These are phyloP conservation scores for Vicia sativa DNA, from an alignment of 306 rosid genomes.

Conservation along the genomic window DNA sequence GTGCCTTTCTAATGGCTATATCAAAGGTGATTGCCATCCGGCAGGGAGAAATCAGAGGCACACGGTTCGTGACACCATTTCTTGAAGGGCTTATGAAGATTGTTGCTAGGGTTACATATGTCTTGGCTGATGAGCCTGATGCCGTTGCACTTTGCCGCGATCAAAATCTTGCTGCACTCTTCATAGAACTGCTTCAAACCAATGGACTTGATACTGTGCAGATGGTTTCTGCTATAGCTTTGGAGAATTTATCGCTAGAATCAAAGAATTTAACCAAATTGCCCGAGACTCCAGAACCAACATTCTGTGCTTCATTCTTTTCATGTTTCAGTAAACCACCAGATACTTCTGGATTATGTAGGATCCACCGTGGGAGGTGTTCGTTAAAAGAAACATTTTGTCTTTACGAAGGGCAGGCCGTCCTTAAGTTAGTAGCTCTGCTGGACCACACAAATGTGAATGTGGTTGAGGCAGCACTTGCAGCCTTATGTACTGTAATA, in stretches of 20 bases:
- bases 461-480: slow-evolving; percentile 94
- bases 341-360: slow-evolving; percentile 68
- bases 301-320: slow-evolving; percentile 72
- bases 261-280: slow-evolving; percentile 70
- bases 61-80: slow-evolving; percentile 86
- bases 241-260: slow-evolving; percentile 84
- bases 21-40: slow-evolving; percentile 64
- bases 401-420: slow-evolving; percentile 81
- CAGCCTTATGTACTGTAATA: slow-evolving; percentile 80
- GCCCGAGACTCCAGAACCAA: slow-evolving; percentile 63
- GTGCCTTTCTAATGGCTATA: slow-evolving; percentile 68
- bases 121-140: slow-evolving; percentile 69
- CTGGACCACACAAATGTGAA: slow-evolving; percentile 87
- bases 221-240: slow-evolving; percentile 90
- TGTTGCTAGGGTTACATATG: slow-evolving; percentile 80
- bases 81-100: slow-evolving; percentile 89
- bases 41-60: slow-evolving; percentile 78
- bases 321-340: slow-evolving; percentile 71
- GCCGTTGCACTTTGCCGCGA: slow-evolving; percentile 77
- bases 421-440: slow-evolving; percentile 76
- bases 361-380: slow-evolving; percentile 82
- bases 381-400: slow-evolving; percentile 81
- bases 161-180: slow-evolving; percentile 64
- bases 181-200: slow-evolving; percentile 76
- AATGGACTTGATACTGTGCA: slow-evolving; percentile 93